Evolutionary conservation across 176 grass and related monocot genomes (phyloP), one percentile per base, ranked within the genome.

Genomic region (Bothriochloa decipiens): DNA sequence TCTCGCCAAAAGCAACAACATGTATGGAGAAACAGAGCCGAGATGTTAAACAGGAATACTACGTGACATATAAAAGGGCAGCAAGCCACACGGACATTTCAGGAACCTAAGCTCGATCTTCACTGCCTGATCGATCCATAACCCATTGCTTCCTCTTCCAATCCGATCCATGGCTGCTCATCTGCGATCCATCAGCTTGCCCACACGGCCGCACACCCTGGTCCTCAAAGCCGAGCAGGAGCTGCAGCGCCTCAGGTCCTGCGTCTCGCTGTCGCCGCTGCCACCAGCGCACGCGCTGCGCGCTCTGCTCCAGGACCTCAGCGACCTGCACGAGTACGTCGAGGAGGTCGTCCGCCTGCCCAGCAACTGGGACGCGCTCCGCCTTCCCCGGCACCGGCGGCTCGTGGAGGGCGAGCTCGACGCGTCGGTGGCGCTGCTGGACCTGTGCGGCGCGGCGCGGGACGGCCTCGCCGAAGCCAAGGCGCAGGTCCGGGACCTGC

Each of bases 221-320:
- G 78, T 80, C 43, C 63, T 80, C 63, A 80, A 68, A 20, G 78
- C 65, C 18, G 78, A 80, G 42, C 43, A 80, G 27, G 63, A 68
- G 27, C 78, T 80, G 42, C 42, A 22, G 42, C 2, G 78, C 63
- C 78, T 68, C 3, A 50, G 63, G 63, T 68, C 78, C 7, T 22
- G 50, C 17, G 49, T 20, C 0, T 7, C n/a, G n/a, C n/a, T n/a
- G n/a, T n/a, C n/a, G n/a, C n/a, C n/a, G n/a, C n/a, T n/a, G n/a
- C 29, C n/a, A 17, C 32, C 63, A 0, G 11, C 42, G 41, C 63
- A 23, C 6, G 11, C 42, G 42, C 6, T 80, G 27, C 11, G 42
- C 27, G 63, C 43, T 6, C 22, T 66, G 63, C 63, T 80, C 18
- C 63, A 47, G 5, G 78, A 80, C 18, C 78, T 80, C 78, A 12